Percentiles rank a stretch among this genome's conserved stretches.
Evolutionary conservation across 371 early-diverging fungal genomes (phyloP).

Genomic region (Lichtheimia hyalospora): DNA sequence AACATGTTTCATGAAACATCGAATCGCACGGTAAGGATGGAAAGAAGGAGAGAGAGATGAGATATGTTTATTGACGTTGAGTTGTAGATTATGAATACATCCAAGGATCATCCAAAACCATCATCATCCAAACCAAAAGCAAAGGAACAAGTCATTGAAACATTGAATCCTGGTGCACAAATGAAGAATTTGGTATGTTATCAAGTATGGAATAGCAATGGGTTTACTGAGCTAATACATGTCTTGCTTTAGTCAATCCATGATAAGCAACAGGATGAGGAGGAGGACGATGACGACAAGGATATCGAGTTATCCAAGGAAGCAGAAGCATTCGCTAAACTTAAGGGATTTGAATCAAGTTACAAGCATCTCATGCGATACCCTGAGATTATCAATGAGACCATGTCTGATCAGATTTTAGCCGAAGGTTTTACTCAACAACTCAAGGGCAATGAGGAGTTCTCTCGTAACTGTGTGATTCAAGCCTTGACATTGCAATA

Average conservation of each 20-base stretch:
- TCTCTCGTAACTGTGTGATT: slow-evolving; percentile 76
- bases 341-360: slow-evolving; percentile 67
- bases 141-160: slow-evolving; percentile 62
- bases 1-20: slow-evolving; percentile 76
- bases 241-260: slow-evolving; percentile 7
- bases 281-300: slow-evolving; percentile 51
- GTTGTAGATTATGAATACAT: slow-evolving; percentile 47
- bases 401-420: slow-evolving; percentile 80
- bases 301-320: slow-evolving; percentile 63
- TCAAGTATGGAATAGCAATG: background rate
- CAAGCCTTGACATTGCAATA: slow-evolving; percentile 86
- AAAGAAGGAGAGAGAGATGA: no score
- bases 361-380: slow-evolving; percentile 68
- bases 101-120: slow-evolving; percentile 32
- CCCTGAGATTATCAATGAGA: slow-evolving; percentile 68
- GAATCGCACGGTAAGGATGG: slow-evolving; percentile 62
- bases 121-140: slow-evolving; percentile 45
- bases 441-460: slow-evolving; percentile 65
- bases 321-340: slow-evolving; percentile 62
- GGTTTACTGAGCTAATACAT: background rate
- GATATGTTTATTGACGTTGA: background rate
- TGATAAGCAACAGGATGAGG: slow-evolving; percentile 13
- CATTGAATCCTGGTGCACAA: slow-evolving; percentile 66
- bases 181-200: slow-evolving; percentile 47
- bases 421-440: slow-evolving; percentile 84